Percentiles rank a stretch among this genome's conserved stretches.
Evolutionary conservation across 352 stramenopile genomes (phyloP).

Genomic region (Globisporangium heterothallicum): DNA sequence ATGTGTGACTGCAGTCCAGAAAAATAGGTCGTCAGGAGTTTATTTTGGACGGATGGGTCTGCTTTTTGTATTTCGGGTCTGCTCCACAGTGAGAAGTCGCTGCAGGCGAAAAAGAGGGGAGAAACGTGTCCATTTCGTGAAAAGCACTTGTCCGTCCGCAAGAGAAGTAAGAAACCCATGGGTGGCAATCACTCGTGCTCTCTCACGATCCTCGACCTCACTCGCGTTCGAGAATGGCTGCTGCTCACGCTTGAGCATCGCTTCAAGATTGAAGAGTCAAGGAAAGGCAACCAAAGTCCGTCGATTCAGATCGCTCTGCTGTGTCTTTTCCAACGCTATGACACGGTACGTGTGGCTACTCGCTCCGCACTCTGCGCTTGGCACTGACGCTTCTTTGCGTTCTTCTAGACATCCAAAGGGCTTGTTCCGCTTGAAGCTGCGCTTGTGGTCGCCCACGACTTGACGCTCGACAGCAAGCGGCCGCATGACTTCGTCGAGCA

Average conservation of each 20-base stretch:
- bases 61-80: no score
- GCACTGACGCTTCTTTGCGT: not conserved
- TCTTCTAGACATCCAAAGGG: constrained; percentile 11
- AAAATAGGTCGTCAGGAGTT: not conserved
- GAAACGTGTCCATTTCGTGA: no score
- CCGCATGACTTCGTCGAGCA: constrained; percentile 21
- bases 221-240: constrained; percentile 25
- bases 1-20: no score
- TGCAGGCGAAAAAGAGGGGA: no score
- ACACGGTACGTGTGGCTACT: constrained; percentile 15
- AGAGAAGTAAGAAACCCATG: no score
- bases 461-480: constrained; percentile 29
- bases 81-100: no score
- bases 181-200: constrained; percentile 21
- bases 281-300: not conserved
- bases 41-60: constrained; percentile 1
- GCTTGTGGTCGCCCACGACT: constrained; percentile 24
- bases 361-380: not conserved
- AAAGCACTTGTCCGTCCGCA: no score
- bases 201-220: constrained; percentile 23
- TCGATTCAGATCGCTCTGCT: constrained; percentile 16
- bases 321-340: constrained; percentile 22
- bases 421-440: constrained; percentile 21
- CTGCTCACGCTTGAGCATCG: constrained; percentile 22
- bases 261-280: constrained; percentile 6